phyloP scores from a whole-genome alignment of 495 filamentous ascomycete species.

The Penicillium pulvis region DNA sequence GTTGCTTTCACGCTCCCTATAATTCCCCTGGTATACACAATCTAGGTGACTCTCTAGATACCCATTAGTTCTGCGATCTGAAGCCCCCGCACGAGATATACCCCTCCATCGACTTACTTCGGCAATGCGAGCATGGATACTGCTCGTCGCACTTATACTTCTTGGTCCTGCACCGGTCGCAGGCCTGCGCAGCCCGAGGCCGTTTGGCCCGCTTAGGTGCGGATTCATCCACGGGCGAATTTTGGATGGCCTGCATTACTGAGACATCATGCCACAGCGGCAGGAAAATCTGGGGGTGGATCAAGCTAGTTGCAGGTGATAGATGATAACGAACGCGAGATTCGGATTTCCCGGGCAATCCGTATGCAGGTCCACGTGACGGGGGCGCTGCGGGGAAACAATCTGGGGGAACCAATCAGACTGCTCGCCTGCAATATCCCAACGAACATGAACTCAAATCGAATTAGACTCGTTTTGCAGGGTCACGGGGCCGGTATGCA shows the following conservation, averaged over 20 bases:
- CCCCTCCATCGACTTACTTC: slow-evolving; percentile 28
- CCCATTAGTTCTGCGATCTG: neutral
- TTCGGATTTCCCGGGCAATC: neutral
- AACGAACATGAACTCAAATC: neutral
- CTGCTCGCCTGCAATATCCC: neutral
- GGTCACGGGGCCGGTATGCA: neutral
- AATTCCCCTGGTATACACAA: slow-evolving; percentile 42
- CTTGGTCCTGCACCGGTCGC: slow-evolving; percentile 44
- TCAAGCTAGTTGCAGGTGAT: slow-evolving; percentile 7
- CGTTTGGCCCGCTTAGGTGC: slow-evolving; percentile 37
- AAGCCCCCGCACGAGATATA: neutral
- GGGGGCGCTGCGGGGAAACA: neutral
- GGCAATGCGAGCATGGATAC: slow-evolving; percentile 45
- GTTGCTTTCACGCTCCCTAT: slow-evolving; percentile 38
- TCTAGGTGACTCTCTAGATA: slow-evolving; percentile 31
- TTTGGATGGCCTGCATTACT: slow-evolving; percentile 23
- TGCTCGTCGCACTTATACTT: slow-evolving; percentile 50
- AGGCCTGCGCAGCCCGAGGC: slow-evolving; percentile 44
- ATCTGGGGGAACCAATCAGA: slow-evolving; percentile 1
- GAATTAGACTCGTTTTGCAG: neutral
- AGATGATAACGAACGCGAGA: neutral
- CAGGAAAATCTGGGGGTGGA: slow-evolving; percentile 12
- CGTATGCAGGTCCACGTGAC: neutral
- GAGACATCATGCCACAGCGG: slow-evolving; percentile 11
- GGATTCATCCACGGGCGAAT: slow-evolving; percentile 22